Evolutionary conservation across 495 filamentous ascomycete genomes (phyloP).

Genomic region (Tuber melanosporum): DNA sequence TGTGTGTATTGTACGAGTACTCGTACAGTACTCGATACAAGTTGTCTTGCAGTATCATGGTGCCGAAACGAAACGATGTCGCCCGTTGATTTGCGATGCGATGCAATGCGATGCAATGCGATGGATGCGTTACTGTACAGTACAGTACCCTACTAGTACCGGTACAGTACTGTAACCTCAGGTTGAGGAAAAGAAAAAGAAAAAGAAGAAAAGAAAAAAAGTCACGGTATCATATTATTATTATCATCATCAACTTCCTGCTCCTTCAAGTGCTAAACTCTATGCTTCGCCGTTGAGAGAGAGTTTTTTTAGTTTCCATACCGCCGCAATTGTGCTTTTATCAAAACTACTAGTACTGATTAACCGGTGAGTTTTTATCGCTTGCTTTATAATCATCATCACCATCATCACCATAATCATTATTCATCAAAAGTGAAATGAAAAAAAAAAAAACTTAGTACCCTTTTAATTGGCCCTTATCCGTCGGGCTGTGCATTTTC

Average conservation of each 20-base stretch:
- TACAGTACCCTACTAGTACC: too few species aligned
- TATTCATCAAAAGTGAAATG: background rate
- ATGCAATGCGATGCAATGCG: background rate
- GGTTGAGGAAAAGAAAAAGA: too few species aligned
- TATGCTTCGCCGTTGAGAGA: background rate
- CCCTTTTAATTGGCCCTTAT: background rate
- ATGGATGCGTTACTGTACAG: too few species aligned
- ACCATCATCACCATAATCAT: background rate
- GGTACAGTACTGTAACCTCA: too few species aligned
- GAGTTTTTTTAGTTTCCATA: too few species aligned
- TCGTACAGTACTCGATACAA: background rate
- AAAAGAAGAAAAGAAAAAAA: background rate
- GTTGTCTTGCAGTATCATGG: background rate
- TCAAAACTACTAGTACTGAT: background rate
- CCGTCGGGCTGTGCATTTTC: background rate
- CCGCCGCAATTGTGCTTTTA: constrained; percentile 1
- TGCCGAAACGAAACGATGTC: background rate
- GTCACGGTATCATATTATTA: background rate
- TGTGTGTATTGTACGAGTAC: too few species aligned
- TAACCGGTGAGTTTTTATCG: background rate
- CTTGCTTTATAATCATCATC: background rate
- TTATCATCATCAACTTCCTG: background rate
- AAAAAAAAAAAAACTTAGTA: background rate
- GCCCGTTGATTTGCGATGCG: background rate
- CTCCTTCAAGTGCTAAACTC: background rate